Conservation (phyloP, 2,329 filamentous ascomycete species). For the Periconia digitata region DNA sequence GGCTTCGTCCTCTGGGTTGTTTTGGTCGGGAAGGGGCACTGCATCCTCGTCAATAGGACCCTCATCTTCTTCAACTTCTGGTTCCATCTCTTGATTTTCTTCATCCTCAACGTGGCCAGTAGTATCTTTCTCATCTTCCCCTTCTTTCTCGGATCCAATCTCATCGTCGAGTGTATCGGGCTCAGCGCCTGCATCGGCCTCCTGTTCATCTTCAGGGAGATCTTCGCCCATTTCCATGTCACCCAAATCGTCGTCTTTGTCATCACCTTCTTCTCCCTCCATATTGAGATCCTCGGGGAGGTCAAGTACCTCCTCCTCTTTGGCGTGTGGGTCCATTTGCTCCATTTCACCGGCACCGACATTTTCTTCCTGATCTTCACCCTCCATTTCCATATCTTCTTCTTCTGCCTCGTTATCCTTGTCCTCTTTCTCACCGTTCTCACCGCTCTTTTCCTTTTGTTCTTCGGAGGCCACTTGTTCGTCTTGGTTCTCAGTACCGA, state of each 20-base stretch:
- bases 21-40: constrained; percentile 48
- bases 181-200: constrained; percentile 28
- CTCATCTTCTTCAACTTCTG: constrained; percentile 49
- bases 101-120: constrained; percentile 36
- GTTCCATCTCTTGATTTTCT: constrained; percentile 46
- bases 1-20: constrained; percentile 53
- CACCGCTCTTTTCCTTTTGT: constrained; percentile 55
- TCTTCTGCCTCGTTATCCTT: constrained; percentile 61
- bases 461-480: constrained; percentile 52
- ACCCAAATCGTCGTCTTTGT: constrained; percentile 52
- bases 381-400: constrained; percentile 56
- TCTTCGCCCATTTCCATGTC: constrained; percentile 43
- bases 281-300: constrained; percentile 87
- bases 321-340: constrained; percentile 71
- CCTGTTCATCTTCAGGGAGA: constrained; percentile 34
- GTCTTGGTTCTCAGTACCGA: constrained; percentile 52
- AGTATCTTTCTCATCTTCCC: constrained; percentile 38
- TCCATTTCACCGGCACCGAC: constrained; percentile 68
- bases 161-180: constrained; percentile 39
- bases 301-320: constrained; percentile 80
- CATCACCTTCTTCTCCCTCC: constrained; percentile 64
- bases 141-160: constrained; percentile 33
- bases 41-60: constrained; percentile 49
- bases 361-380: constrained; percentile 62
- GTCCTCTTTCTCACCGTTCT: constrained; percentile 58